Percentiles rank a stretch among this genome's conserved stretches.
Evolutionary conservation across 2,329 filamentous ascomycete species (phyloP).

Genomic region (Fusarium sp.): DNA sequence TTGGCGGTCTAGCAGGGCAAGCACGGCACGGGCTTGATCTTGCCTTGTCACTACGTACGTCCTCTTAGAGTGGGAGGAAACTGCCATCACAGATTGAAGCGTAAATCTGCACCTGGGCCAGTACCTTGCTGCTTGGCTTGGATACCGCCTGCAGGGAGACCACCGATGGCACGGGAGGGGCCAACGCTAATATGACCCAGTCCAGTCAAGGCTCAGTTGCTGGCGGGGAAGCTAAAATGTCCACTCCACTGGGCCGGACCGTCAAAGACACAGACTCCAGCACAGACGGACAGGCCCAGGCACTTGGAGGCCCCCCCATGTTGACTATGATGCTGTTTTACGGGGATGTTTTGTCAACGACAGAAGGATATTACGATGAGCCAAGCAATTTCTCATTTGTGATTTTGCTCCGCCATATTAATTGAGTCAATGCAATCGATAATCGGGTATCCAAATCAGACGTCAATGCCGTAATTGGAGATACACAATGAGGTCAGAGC

Average conservation of each 20-base stretch:
- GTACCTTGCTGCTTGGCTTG: slow-evolving; percentile 15
- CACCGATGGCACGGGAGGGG: slow-evolving; percentile 26
- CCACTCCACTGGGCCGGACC: slow-evolving; percentile 18
- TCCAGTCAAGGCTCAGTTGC: neutral
- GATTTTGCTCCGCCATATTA: neutral
- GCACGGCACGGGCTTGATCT: slow-evolving; percentile 20
- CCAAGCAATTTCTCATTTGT: slow-evolving; percentile 9
- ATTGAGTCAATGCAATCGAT: slow-evolving; percentile 10
- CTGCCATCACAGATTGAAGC: slow-evolving; percentile 25
- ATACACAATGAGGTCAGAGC: slow-evolving; percentile 36
- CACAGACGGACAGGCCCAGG: neutral
- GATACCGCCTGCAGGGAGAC: slow-evolving; percentile 19
- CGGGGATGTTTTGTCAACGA: slow-evolving; percentile 14
- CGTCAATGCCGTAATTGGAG: slow-evolving; percentile 13
- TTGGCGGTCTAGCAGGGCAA: slow-evolving; percentile 36
- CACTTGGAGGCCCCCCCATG: slow-evolving; percentile 19
- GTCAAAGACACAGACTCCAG: slow-evolving; percentile 12
- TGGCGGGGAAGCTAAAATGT: slow-evolving; percentile 18
- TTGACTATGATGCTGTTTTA: slow-evolving; percentile 26
- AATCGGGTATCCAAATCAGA: slow-evolving; percentile 1
- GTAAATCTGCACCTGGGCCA: slow-evolving; percentile 14
- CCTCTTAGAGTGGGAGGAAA: slow-evolving; percentile 13
- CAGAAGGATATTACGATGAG: slow-evolving; percentile 20
- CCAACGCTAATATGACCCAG: slow-evolving; percentile 30
- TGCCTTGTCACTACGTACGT: neutral